Base-by-base conservation (phyloP, 352 stramenopile species). In the Globisporangium irregulare region DNA sequence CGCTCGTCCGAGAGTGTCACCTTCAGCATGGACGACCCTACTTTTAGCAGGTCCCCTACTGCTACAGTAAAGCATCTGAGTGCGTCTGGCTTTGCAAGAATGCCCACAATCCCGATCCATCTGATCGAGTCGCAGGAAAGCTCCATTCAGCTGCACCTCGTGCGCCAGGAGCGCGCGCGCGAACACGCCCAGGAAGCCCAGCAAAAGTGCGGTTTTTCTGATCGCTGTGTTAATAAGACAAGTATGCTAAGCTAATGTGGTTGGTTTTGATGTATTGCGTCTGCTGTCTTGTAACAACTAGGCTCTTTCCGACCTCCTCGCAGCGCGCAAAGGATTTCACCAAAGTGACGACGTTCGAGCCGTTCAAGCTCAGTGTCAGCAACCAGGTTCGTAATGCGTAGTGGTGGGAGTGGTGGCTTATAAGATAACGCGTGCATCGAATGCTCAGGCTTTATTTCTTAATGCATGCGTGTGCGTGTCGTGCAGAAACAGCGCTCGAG, bases 331-430 rank as follows among this genome's bases (percentile, higher is more conserved):
- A 93, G 62, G 82, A 93, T 43, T 93, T 84, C 51, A 76, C 71
- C 29, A 78, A 79, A 57, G 68, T 84, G 36, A 93, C 85, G 12
- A 58, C 70, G 14, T 57, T 79, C 10, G 78, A 75, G 38, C 82
- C 85, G 0, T 93, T 93, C 66, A 70, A 77, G 58, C 71, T 93
- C 46, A 93, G 85, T 59, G 71, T 75, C n/a, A 80, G 72, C 29
- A 93, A 93, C 43, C 80, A 79, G 69, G 78, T 85, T 25, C 32
- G 64, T 22, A 2, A 5, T 6, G 4, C 4, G 38, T 12, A 6
- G 6, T 22, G 43, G 18, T 10, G 18, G 6, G 3, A 7, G 6
- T n/a, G 41, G 5, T 50, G 41, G 7, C 41, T n/a, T n/a, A 7
- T 50, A 50, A n/a, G 4, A 22, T 51, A 20, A 8, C 2, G 15